A percentile compares a stretch with the other conserved stretches of the same genome.
Conservation (phyloP, 2,329 filamentous ascomycete genomes). For the Penicillium sp. region DNA sequence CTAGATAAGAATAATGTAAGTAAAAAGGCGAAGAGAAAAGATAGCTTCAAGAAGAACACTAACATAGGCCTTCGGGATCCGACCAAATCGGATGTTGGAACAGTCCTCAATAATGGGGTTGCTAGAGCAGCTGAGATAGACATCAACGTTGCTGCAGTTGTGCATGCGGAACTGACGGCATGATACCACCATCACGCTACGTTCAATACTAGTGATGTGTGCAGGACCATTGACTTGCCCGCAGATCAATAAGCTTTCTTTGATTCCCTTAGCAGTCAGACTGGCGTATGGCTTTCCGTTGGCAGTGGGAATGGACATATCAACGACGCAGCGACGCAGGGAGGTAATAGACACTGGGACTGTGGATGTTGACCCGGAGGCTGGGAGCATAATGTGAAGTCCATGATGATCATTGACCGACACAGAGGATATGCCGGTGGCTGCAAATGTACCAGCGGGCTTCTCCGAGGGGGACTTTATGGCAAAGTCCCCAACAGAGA, state of each 20-base stretch:
- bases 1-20: slow-evolving; percentile 21
- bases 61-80: slow-evolving; percentile 68
- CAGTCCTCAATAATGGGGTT: slow-evolving; percentile 95
- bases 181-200: slow-evolving; percentile 73
- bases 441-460: slow-evolving; percentile 56
- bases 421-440: slow-evolving; percentile 52
- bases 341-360: slow-evolving; percentile 71
- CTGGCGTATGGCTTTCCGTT: slow-evolving; percentile 66
- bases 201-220: slow-evolving; percentile 72
- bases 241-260: slow-evolving; percentile 69
- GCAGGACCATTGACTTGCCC: slow-evolving; percentile 76
- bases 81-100: slow-evolving; percentile 71
- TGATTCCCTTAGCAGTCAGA: slow-evolving; percentile 66
- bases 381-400: slow-evolving; percentile 74
- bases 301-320: slow-evolving; percentile 67
- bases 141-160: slow-evolving; percentile 72
- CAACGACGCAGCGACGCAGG: slow-evolving; percentile 69
- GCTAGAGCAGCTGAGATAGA: slow-evolving; percentile 79
- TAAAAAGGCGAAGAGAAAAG: neutral
- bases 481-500: slow-evolving; percentile 19
- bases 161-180: slow-evolving; percentile 93
- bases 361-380: slow-evolving; percentile 67
- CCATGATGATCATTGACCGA: slow-evolving; percentile 64
- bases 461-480: slow-evolving; percentile 24
- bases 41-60: slow-evolving; percentile 34